Conservation (phyloP, 148 eudicot species). For the Cornus controversa region DNA sequence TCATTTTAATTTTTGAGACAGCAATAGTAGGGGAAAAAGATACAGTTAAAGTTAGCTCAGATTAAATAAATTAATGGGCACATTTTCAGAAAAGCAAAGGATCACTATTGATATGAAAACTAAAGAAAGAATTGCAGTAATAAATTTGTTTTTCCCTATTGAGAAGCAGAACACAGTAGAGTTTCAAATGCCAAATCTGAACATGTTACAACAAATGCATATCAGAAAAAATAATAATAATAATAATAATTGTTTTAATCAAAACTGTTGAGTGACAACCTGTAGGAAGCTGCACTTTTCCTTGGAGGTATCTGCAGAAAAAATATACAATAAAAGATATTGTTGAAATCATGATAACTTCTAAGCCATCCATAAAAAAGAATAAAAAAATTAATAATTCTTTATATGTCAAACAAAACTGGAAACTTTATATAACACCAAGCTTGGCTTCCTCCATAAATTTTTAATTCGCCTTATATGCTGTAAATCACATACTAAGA, state of each 20-base stretch:
- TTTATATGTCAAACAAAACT: background rate
- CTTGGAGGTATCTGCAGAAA: slow-evolving; percentile 92
- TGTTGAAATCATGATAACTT: slow-evolving; percentile 7
- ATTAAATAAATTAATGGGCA: background rate
- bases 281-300: slow-evolving; percentile 93
- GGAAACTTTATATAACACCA: background rate
- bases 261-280: slow-evolving; percentile 33
- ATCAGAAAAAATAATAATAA: background rate
- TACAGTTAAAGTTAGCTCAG: background rate
- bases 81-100: background rate
- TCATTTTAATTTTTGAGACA: background rate
- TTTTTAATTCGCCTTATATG: background rate
- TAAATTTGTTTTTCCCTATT: too few species aligned
- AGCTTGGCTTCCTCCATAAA: background rate
- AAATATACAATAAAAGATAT: slow-evolving; percentile 8
- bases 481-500: background rate
- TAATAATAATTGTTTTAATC: background rate
- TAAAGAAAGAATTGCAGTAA: background rate
- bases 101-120: background rate
- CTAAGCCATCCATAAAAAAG: background rate
- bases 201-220: background rate
- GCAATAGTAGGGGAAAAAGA: background rate
- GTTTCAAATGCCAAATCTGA: too few species aligned
- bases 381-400: background rate
- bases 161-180: background rate